A percentile compares a stretch with the other conserved stretches of the same genome.
phyloP scores from a whole-genome alignment of 176 grass and related monocot genomes.

The Saccharum spontaneum region DNA sequence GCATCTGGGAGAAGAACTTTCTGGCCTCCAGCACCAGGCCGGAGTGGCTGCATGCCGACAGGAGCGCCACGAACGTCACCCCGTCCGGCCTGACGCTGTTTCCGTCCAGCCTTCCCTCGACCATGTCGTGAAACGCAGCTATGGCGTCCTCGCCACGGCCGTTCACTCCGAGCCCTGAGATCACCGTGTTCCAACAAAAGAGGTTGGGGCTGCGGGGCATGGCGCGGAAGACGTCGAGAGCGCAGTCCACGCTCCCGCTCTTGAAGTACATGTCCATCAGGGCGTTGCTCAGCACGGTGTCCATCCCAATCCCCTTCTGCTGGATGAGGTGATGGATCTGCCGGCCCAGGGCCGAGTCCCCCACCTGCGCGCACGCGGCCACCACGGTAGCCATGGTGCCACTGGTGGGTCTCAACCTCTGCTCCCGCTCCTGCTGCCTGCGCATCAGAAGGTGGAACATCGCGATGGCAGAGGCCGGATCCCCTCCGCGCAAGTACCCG shows the following conservation, averaged over 20 bases:
- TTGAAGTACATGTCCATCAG: slow-evolving; percentile 70
- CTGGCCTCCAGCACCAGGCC: slow-evolving; percentile 40
- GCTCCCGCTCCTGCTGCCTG: neutral
- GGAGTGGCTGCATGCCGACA: slow-evolving; percentile 62
- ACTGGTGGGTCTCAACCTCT: slow-evolving; percentile 18
- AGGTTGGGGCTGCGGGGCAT: slow-evolving; percentile 32
- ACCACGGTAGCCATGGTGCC: slow-evolving; percentile 48
- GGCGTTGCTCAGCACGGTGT: slow-evolving; percentile 41
- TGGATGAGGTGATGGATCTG: slow-evolving; percentile 31
- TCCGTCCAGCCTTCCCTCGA: neutral
- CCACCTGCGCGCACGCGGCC: slow-evolving; percentile 42
- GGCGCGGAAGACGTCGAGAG: slow-evolving; percentile 27
- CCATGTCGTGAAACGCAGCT: slow-evolving; percentile 37
- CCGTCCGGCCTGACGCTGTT: neutral
- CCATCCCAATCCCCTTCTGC: neutral
- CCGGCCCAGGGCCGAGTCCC: slow-evolving; percentile 36
- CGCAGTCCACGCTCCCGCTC: slow-evolving; percentile 38
- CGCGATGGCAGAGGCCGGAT: neutral
- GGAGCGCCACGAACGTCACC: slow-evolving; percentile 59
- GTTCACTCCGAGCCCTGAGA: slow-evolving; percentile 49
- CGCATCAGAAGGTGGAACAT: slow-evolving; percentile 36
- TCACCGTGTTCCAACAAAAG: slow-evolving; percentile 61
- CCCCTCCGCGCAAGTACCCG: slow-evolving; percentile 31
- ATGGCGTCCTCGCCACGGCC: slow-evolving; percentile 49
- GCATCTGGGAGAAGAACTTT: no score